phyloP scores from a whole-genome alignment of 2,329 filamentous ascomycete genomes.

The Cladosporium sp. region DNA sequence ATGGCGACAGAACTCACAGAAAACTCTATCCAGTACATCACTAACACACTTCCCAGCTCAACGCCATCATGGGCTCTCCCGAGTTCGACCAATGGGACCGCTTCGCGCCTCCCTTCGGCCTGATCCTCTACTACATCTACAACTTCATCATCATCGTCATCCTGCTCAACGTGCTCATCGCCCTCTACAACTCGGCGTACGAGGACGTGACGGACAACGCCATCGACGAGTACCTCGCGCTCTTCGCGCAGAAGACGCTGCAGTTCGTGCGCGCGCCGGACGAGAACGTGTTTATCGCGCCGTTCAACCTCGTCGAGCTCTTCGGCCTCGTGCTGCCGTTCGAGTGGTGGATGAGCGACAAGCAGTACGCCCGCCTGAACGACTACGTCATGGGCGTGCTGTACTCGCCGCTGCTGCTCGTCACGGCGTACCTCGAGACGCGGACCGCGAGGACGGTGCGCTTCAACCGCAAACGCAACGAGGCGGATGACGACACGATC shows the following conservation, averaged over 20 bases:
- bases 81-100: slow-evolving; percentile 87
- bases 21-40: background rate
- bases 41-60: slow-evolving; percentile 39
- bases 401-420: slow-evolving; percentile 79
- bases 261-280: slow-evolving; percentile 95
- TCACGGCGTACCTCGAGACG: slow-evolving; percentile 65
- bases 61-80: slow-evolving; percentile 86
- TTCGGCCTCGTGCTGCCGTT: slow-evolving; percentile 74
- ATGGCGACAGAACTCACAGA: background rate
- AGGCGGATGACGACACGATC: slow-evolving; percentile 82
- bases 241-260: slow-evolving; percentile 93
- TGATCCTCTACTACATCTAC: slow-evolving; percentile 96
- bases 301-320: slow-evolving; percentile 91
- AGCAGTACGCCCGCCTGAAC: slow-evolving; percentile 76
- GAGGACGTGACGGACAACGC: slow-evolving; percentile 92
- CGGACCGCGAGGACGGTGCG: slow-evolving; percentile 41
- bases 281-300: slow-evolving; percentile 96
- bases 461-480: slow-evolving; percentile 73
- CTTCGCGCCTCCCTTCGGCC: slow-evolving; percentile 88
- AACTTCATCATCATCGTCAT: slow-evolving; percentile 97
- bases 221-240: slow-evolving; percentile 89
- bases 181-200: slow-evolving; percentile 94
- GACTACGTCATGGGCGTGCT: slow-evolving; percentile 83
- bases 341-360: slow-evolving; percentile 90
- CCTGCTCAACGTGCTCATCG: slow-evolving; percentile 92